Base-by-base conservation (phyloP, 2,329 filamentous ascomycete genomes). In the Fusarium albidum region DNA sequence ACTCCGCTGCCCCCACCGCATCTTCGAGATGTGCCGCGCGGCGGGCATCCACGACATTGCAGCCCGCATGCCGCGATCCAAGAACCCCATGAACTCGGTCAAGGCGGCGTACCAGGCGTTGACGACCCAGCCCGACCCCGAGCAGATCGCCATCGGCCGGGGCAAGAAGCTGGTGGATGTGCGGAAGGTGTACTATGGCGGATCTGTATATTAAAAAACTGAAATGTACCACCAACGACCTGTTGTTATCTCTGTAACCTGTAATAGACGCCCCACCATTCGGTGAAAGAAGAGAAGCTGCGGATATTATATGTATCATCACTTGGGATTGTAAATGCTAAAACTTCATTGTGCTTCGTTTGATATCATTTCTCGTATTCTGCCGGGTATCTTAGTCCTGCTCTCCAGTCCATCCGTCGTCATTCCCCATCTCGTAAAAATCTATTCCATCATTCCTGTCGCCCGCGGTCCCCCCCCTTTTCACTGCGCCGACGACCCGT, bases 11-110 rank as follows among this genome's bases (percentile, higher is more conserved):
- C 92, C 96, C 67, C 86, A 91, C 71, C 85, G 92, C 61, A 94
- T 99, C 73, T 98, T 93, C 75, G 94, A 99, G 75, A 92, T 99
- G 80, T 93, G 91, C 70, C 89, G 92, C 60, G 87, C 88, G 41
- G 90, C 87, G 33, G 95, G 95, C 61, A 92, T 99, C 68, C 82
- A 88, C 60, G 95, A 99, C 73, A 84, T 99, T 28, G 84, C 92
- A 13, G 93, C 91, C 41, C 84, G 84, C 63, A 93, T 96, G 58
- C 87, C 88, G 31, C 89, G 94, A 38, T 91, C 91, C 58, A 86
- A 93, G 68, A 98, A 96, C 81, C 92, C 92, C 65, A 96, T 98
- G 92, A 99, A 99, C 80, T 91, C 93, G 14, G 90, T 96, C 77
- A 97, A 97, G 79, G 95, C 95, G 12, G 84, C 92, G 33, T 91